phyloP scores from a whole-genome alignment of 2,329 filamentous ascomycete species.

The Mycosphaerella sp. region DNA sequence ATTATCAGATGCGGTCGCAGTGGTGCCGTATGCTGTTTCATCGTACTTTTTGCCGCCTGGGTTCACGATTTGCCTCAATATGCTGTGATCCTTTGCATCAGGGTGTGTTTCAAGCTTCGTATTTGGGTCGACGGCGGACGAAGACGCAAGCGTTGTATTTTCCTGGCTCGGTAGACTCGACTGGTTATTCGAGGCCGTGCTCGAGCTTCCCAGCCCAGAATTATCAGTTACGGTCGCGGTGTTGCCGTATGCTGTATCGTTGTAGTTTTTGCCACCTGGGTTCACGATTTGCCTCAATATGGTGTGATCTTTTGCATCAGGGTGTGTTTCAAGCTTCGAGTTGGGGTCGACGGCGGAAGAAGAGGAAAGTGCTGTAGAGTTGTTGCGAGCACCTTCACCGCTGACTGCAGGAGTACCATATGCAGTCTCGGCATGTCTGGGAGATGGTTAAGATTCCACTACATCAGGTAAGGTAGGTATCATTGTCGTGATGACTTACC shows the following conservation, averaged over 20 bases:
- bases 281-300: constrained; percentile 22
- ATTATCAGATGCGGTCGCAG: constrained; percentile 6
- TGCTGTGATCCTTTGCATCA: constrained; percentile 15
- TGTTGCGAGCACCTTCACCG: constrained; percentile 1
- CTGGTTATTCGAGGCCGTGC: not conserved
- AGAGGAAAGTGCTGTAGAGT: not conserved
- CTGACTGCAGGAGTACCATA: not conserved
- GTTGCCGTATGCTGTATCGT: constrained; percentile 19
- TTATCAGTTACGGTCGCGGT: constrained; percentile 10
- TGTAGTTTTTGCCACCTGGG: constrained; percentile 24
- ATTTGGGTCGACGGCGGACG: constrained; percentile 3
- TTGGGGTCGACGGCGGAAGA: constrained; percentile 3
- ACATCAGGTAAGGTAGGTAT: too few relatives aligned
- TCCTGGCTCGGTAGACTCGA: not conserved
- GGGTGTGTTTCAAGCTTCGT: constrained; percentile 8
- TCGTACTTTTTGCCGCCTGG: constrained; percentile 25
- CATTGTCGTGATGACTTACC: not conserved
- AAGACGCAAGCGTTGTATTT: not conserved
- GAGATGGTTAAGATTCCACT: not conserved
- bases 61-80: constrained; percentile 22
- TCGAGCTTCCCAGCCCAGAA: not conserved
- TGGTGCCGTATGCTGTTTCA: constrained; percentile 19
- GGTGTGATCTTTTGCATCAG: constrained; percentile 15
- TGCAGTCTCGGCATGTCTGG: not conserved
- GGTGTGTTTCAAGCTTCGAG: constrained; percentile 8